Evolutionary conservation across 805 yeast species (phyloP).

Genomic region (Starmerella riodocensis): DNA sequence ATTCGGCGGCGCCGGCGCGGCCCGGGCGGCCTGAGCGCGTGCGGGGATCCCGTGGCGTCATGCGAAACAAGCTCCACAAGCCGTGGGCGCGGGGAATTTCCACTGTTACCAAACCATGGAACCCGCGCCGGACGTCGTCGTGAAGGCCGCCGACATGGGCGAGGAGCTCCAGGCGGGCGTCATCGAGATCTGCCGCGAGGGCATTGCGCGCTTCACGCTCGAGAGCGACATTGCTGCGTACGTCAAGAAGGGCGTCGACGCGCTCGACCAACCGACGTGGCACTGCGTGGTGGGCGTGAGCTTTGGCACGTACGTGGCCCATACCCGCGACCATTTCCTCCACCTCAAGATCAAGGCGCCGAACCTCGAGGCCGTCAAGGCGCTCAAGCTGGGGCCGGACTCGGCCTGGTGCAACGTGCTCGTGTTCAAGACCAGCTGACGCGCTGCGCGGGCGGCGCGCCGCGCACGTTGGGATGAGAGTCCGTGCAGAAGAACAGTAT

Average conservation of each 20-base stretch:
- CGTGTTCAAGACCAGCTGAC: constrained; percentile 35
- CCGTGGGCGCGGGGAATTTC: no score
- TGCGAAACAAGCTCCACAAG: no score
- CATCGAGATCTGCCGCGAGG: constrained; percentile 30
- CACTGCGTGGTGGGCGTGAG: constrained; percentile 50
- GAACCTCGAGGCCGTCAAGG: constrained; percentile 29
- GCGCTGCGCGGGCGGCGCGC: not conserved
- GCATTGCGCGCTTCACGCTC: constrained; percentile 32
- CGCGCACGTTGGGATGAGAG: no score
- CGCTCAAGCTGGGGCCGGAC: constrained; percentile 25
- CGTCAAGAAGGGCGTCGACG: constrained; percentile 45
- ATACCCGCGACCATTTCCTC: constrained; percentile 40
- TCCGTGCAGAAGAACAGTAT: no score
- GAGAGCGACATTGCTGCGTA: constrained; percentile 47
- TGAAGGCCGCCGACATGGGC: constrained; percentile 22
- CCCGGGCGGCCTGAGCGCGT: no score
- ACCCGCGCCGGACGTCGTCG: constrained; percentile 7
- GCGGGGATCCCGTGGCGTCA: no score
- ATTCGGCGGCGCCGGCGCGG: no score
- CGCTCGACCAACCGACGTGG: constrained; percentile 45
- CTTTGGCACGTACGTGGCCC: constrained; percentile 52
- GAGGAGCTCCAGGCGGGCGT: constrained; percentile 17
- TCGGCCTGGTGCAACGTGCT: constrained; percentile 27
- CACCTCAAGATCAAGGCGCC: constrained; percentile 36
- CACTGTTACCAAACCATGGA: no score